Conservation (phyloP, 257 asterid genomes). For the Jasminum sambac region DNA sequence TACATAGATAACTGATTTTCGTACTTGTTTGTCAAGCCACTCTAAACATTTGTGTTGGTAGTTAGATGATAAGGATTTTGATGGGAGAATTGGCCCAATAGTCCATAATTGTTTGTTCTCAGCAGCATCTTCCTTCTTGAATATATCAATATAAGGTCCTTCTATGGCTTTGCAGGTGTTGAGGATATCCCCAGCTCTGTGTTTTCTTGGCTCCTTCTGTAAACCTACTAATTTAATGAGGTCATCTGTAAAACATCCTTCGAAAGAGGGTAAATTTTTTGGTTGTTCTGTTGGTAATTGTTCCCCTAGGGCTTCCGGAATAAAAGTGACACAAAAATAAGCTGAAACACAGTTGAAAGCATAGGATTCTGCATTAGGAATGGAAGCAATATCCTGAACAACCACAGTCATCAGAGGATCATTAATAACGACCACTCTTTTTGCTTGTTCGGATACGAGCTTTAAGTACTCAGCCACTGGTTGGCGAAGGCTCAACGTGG, state of each 20-base stretch:
- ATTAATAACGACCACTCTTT: conserved; percentile 33
- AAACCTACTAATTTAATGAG: neutral
- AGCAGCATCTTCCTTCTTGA: conserved; percentile 18
- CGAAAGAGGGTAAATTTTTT: conserved; percentile 17
- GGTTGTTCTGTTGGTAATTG: neutral
- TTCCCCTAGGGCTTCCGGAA: neutral
- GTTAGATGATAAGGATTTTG: conserved; percentile 3
- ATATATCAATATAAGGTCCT: conserved; percentile 32
- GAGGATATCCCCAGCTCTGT: conserved; percentile 31
- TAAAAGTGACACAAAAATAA: neutral
- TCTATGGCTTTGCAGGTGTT: conserved; percentile 38
- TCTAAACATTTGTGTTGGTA: conserved; percentile 28
- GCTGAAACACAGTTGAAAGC: conserved; percentile 34
- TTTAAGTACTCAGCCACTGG: conserved; percentile 21
- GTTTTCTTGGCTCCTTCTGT: conserved; percentile 19
- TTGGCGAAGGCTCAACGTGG: conserved; percentile 27
- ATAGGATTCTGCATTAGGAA: conserved; percentile 39
- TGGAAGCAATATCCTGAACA: conserved; percentile 36
- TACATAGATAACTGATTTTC: conserved; percentile 41
- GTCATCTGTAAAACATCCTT: conserved; percentile 10
- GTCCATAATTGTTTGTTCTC: conserved; percentile 40
- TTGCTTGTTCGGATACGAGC: conserved; percentile 15
- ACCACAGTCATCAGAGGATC: conserved; percentile 36
- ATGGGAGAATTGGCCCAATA: conserved; percentile 39
- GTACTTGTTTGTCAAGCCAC: conserved; percentile 44